Evolutionary conservation across 2,329 filamentous ascomycete species (phyloP).

Genomic region (Orbilia ellipsospora): DNA sequence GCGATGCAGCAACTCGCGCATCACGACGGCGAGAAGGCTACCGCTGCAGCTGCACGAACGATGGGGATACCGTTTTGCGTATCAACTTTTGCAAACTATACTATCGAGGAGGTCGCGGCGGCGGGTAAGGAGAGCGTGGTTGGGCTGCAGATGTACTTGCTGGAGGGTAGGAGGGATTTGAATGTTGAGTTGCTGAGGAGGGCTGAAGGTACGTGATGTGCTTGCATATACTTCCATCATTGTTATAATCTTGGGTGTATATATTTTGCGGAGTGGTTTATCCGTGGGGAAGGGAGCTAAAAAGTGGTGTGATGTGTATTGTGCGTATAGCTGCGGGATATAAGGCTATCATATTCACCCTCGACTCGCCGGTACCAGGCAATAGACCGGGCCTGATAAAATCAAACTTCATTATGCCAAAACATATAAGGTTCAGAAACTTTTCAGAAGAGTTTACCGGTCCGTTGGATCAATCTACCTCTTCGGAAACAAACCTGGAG

Average conservation of each 20-base stretch:
- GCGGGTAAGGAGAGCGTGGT: constrained; percentile 35
- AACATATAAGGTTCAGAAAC: constrained; percentile 64
- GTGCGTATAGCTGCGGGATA: constrained; percentile 64
- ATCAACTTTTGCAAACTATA: constrained; percentile 44
- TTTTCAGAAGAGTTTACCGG: constrained; percentile 60
- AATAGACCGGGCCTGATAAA: constrained; percentile 68
- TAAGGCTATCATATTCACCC: constrained; percentile 68
- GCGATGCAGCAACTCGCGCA: constrained; percentile 69
- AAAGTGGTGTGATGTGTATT: too few species aligned
- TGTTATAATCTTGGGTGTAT: background rate
- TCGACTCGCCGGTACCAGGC: constrained; percentile 69
- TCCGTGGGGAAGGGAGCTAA: too few species aligned
- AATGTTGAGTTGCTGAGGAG: constrained; percentile 60
- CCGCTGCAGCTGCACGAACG: constrained; percentile 65
- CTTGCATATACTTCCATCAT: too few species aligned
- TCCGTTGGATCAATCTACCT: constrained; percentile 17
- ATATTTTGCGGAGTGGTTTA: background rate
- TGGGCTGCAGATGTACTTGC: constrained; percentile 39
- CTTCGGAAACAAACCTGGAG: constrained; percentile 57
- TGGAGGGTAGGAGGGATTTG: constrained; percentile 38
- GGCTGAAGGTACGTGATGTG: constrained; percentile 64
- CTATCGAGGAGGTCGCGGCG: constrained; percentile 33
- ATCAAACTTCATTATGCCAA: constrained; percentile 67
- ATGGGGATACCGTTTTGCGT: constrained; percentile 32
- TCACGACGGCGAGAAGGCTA: constrained; percentile 67